Evolutionary conservation across 2,329 filamentous ascomycete genomes (phyloP).

Genomic region (Stagonosporopsis rhizophila): DNA sequence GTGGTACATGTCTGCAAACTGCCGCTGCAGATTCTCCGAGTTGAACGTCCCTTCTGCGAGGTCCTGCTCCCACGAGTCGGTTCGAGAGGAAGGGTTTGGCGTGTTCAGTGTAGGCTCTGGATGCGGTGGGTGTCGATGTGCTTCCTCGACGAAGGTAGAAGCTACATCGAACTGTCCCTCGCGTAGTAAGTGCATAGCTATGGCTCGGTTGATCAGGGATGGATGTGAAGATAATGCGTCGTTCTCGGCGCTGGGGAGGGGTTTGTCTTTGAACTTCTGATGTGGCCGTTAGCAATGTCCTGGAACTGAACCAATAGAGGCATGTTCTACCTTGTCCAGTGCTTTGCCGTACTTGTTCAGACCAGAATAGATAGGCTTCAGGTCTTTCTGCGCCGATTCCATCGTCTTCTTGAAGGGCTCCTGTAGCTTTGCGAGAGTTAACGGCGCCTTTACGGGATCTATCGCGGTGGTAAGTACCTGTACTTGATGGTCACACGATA

Average conservation of each 20-base stretch:
- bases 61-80: constrained; percentile 51
- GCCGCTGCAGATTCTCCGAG: constrained; percentile 73
- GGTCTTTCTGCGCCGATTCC: constrained; percentile 77
- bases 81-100: constrained; percentile 40
- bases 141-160: constrained; percentile 81
- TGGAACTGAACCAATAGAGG: not conserved
- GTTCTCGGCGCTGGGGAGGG: constrained; percentile 76
- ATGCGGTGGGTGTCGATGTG: constrained; percentile 55
- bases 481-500: constrained; percentile 5
- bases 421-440: constrained; percentile 83
- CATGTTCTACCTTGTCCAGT: constrained; percentile 72
- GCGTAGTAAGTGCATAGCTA: constrained; percentile 93
- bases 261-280: constrained; percentile 67
- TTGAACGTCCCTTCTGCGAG: constrained; percentile 65
- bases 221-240: constrained; percentile 80
- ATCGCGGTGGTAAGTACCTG: constrained; percentile 28
- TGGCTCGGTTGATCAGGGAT: constrained; percentile 85
- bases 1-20: constrained; percentile 89
- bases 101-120: constrained; percentile 47
- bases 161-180: constrained; percentile 94
- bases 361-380: constrained; percentile 83
- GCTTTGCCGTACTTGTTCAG: constrained; percentile 86
- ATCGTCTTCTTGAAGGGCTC: constrained; percentile 83
- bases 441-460: constrained; percentile 74
- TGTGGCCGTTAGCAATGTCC: constrained; percentile 1